These are phyloP conservation scores for Plantago lanceolata DNA, from an alignment of 305 asterid species.

Conservation along the genomic window DNA sequence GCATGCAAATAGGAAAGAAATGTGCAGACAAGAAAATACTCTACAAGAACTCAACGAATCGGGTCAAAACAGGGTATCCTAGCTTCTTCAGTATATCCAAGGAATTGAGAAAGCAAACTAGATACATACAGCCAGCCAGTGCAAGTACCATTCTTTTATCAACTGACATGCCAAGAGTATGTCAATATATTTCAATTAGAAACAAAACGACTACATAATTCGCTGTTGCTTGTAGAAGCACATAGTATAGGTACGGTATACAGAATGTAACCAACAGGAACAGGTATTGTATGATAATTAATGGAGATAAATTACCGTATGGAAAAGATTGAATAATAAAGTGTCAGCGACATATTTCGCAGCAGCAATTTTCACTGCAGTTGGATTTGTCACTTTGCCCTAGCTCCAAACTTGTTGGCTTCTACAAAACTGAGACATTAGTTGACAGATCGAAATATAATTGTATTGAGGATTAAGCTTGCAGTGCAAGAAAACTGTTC, in stretches of 20 bases:
- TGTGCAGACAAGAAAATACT: too few species aligned
- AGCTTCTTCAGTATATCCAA: too few species aligned
- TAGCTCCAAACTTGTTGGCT: not conserved
- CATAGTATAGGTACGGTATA: not conserved
- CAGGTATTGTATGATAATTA: not conserved
- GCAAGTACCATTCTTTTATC: too few species aligned
- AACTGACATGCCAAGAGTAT: too few species aligned
- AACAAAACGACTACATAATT: not conserved
- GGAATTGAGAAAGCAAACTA: too few species aligned
- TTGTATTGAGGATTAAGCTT: not conserved
- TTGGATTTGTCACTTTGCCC: not conserved
- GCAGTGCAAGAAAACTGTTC: not conserved
- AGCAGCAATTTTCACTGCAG: not conserved
- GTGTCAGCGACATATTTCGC: not conserved
- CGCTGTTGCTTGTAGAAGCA: not conserved
- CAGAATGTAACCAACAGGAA: not conserved
- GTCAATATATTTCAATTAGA: not conserved
- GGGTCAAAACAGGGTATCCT: too few species aligned
- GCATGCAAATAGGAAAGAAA: too few species aligned
- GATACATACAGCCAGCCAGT: too few species aligned
- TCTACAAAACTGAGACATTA: not conserved
- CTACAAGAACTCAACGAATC: too few species aligned
- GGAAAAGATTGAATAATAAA: too few species aligned
- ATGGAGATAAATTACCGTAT: too few species aligned
- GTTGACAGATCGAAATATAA: conserved; percentile 5